Percentiles rank a stretch among this genome's conserved stretches.
Conservation (phyloP, 371 early-diverging fungal genomes). For the Saksenaea vasiformis region DNA sequence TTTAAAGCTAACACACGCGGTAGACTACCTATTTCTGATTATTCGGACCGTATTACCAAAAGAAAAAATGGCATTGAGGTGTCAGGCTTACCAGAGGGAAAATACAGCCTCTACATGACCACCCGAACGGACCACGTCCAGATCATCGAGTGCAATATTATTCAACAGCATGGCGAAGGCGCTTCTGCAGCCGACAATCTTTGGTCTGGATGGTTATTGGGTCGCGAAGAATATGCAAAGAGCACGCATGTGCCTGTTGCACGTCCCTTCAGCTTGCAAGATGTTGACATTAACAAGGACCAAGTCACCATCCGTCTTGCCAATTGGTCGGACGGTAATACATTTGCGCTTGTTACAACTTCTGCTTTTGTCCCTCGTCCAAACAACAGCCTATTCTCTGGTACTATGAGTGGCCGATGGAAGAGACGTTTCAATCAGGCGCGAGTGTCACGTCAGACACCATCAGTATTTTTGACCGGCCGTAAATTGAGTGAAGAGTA, state of each 20-base stretch:
- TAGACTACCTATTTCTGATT: conserved; percentile 15
- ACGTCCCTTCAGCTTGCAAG: neutral
- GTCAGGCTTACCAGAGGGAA: conserved; percentile 29
- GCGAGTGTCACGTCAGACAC: neutral
- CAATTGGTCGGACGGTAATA: conserved; percentile 12
- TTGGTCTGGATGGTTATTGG: neutral
- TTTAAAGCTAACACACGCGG: neutral
- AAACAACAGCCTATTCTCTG: neutral
- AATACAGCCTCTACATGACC: conserved; percentile 20
- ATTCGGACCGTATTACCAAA: conserved; percentile 3
- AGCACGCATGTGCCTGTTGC: neutral
- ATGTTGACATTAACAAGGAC: conserved; percentile 10
- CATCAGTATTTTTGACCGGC: conserved; percentile 32
- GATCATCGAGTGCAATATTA: conserved; percentile 1
- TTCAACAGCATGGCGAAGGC: neutral
- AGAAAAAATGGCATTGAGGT: conserved; percentile 16
- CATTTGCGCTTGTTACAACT: conserved; percentile 28
- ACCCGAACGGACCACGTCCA: neutral
- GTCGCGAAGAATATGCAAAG: conserved; percentile 6
- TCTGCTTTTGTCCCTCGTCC: conserved; percentile 25
- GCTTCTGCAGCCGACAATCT: neutral
- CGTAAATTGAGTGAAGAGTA: conserved; percentile 57
- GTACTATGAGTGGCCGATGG: neutral
- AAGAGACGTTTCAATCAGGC: neutral
- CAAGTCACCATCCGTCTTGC: conserved; percentile 13